These are phyloP conservation scores for Brettanomyces naardenensis DNA, from an alignment of 805 yeast genomes.

Conservation along the genomic window DNA sequence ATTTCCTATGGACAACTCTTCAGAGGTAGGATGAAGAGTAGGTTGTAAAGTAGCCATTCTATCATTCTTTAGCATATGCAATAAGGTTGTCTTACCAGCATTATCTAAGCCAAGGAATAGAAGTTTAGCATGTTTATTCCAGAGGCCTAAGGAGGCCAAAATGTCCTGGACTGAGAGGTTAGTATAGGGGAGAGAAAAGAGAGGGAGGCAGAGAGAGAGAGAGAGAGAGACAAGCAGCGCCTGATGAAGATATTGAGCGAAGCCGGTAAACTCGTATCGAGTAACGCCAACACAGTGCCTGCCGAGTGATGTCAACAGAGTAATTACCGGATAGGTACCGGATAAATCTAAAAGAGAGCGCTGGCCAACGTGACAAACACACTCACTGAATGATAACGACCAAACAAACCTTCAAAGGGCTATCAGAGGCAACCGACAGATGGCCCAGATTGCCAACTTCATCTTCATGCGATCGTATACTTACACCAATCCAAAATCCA, in stretches of 20 bases:
- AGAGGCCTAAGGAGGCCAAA: conserved; percentile 68
- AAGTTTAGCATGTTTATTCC: conserved; percentile 95
- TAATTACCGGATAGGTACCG: too few relatives aligned
- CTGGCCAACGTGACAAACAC: too few relatives aligned
- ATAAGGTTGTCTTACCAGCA: conserved; percentile 91
- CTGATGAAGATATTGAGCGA: not conserved
- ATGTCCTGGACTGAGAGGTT: conserved; percentile 53
- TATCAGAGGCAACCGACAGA: too few relatives aligned
- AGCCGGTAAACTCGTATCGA: too few relatives aligned
- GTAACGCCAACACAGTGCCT: too few relatives aligned
- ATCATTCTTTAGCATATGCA: conserved; percentile 86
- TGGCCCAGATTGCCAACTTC: too few relatives aligned
- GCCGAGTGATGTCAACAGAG: too few relatives aligned
- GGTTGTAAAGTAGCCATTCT: conserved; percentile 97
- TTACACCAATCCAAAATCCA: conserved; percentile 34
- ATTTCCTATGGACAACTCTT: conserved; percentile 93
- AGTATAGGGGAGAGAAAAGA: not conserved
- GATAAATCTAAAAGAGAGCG: too few relatives aligned
- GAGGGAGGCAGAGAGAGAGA: not conserved
- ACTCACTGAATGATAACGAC: too few relatives aligned
- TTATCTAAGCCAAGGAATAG: conserved; percentile 94
- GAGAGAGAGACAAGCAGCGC: not conserved
- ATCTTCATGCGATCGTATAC: conserved; percentile 16
- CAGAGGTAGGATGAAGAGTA: conserved; percentile 97
- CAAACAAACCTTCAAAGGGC: too few relatives aligned